Conservation (phyloP, 2,329 filamentous ascomycete species). For the Aureobasidium sp. region DNA sequence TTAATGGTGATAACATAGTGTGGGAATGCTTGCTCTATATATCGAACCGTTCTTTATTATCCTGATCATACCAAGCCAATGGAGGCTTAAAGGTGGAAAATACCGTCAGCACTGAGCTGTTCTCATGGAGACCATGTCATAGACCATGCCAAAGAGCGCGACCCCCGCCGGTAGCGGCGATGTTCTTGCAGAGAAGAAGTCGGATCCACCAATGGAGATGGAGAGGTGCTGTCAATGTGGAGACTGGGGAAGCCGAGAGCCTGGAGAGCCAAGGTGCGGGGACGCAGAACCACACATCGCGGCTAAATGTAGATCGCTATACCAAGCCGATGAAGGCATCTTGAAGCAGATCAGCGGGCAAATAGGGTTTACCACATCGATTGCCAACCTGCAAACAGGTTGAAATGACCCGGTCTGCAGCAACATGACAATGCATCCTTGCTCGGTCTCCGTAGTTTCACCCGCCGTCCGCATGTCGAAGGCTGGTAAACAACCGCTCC, state of each 20-base stretch:
- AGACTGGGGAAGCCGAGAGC: background rate
- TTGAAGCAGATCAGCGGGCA: background rate
- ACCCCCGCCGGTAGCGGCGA: background rate
- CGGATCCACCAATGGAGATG: background rate
- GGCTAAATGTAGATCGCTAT: slow-evolving; percentile 7
- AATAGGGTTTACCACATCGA: background rate
- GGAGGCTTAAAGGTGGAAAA: background rate
- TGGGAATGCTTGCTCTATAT: background rate
- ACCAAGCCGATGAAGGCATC: slow-evolving; percentile 4
- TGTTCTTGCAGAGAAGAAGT: background rate
- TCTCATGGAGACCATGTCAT: slow-evolving; percentile 10
- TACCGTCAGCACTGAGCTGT: background rate
- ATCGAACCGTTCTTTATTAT: background rate
- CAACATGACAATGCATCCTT: background rate
- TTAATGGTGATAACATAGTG: background rate
- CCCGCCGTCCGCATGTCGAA: background rate
- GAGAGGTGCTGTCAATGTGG: background rate
- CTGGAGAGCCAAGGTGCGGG: background rate
- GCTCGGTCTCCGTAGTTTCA: background rate
- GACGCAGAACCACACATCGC: background rate
- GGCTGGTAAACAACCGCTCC: background rate
- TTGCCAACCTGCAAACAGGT: background rate
- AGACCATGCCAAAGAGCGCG: background rate
- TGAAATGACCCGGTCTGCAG: background rate
- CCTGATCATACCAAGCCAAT: background rate